phyloP scores from a whole-genome alignment of 495 filamentous ascomycete species.

The Aspergillus kassunensis region DNA sequence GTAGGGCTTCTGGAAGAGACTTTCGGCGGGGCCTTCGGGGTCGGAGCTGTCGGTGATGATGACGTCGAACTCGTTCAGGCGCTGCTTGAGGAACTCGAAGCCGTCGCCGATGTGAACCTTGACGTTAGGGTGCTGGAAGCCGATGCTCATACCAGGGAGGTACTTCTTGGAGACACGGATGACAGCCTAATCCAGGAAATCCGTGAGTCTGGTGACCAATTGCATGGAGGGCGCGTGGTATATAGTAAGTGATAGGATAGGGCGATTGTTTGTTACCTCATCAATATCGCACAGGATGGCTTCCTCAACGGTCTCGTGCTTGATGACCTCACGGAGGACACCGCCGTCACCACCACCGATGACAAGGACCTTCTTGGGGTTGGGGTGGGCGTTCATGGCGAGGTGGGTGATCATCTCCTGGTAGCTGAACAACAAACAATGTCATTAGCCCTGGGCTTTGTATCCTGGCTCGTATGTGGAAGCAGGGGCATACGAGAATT shows the following conservation, averaged over 20 bases:
- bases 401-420: slow-evolving; percentile 99
- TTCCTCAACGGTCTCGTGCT: slow-evolving; percentile 91
- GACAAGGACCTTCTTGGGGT: slow-evolving; percentile 96
- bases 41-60: slow-evolving; percentile 99
- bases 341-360: slow-evolving; percentile 97
- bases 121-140: slow-evolving; percentile 89
- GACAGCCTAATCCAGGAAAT: slow-evolving; percentile 60
- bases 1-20: slow-evolving; percentile 97
- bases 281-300: slow-evolving; percentile 98
- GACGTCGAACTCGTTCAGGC: slow-evolving; percentile 94
- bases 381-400: slow-evolving; percentile 96
- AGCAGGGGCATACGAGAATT: slow-evolving; percentile 67
- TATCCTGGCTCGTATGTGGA: not conserved
- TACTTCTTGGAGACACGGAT: slow-evolving; percentile 98
- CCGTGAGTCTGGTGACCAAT: slow-evolving; percentile 4
- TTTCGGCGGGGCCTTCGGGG: slow-evolving; percentile 93
- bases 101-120: slow-evolving; percentile 91
- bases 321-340: slow-evolving; percentile 95
- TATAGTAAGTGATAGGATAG: not conserved
- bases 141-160: slow-evolving; percentile 89
- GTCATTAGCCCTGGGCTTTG: not conserved
- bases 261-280: slow-evolving; percentile 59
- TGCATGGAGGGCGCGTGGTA: not conserved
- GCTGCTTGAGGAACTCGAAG: slow-evolving; percentile 92
- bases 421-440: slow-evolving; percentile 51